These are phyloP conservation scores for Tieghemostelium lacteum DNA, from an alignment of 78 protist genomes.

Conservation along the genomic window DNA sequence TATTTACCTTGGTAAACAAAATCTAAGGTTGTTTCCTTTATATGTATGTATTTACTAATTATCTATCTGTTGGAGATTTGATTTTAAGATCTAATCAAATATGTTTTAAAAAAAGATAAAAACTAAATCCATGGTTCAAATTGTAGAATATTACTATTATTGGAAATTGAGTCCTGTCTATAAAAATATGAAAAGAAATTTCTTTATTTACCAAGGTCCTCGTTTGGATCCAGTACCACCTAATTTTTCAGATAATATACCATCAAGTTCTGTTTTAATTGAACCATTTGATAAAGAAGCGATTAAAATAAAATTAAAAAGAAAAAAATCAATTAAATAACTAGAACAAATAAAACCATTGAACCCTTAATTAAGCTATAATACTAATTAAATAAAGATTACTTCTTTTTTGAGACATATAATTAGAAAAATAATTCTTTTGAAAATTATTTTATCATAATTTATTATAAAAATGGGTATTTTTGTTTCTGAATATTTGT, in stretches of 20 bases:
- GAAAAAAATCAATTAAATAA: too few species aligned
- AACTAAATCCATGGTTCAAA: background rate
- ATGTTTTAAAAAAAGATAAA: background rate
- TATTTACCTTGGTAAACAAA: background rate
- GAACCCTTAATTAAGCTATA: too few species aligned
- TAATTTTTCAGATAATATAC: background rate
- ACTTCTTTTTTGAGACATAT: background rate
- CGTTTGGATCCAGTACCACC: background rate
- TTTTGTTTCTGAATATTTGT: background rate
- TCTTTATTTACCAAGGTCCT: background rate
- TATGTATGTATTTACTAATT: background rate
- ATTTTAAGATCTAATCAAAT: background rate
- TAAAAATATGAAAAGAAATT: background rate
- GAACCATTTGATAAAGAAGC: background rate
- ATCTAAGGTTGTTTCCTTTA: background rate
- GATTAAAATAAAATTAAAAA: too few species aligned
- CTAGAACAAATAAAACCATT: background rate
- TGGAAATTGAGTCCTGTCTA: background rate
- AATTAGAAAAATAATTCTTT: too few species aligned
- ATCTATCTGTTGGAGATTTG: background rate
- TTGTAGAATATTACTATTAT: conserved; percentile 24
- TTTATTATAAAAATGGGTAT: background rate
- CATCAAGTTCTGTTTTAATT: background rate
- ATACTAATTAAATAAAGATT: background rate
- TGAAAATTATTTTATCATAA: background rate